Conservation (phyloP, 257 asterid genomes). For the Rubia yunnanensis region DNA sequence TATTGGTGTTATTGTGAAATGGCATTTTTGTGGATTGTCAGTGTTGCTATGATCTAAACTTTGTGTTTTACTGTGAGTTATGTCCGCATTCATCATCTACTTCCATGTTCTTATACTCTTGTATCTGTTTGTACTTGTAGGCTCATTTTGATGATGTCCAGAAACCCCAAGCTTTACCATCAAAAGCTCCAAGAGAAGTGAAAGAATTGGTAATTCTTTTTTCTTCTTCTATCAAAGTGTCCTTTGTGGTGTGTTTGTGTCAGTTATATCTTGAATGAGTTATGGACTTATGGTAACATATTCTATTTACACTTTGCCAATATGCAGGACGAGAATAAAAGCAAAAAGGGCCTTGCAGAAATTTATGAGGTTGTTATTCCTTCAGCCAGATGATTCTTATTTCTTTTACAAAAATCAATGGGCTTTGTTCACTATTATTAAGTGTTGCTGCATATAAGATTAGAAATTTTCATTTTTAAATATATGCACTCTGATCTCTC, state of each 20-base stretch:
- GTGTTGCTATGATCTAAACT: not conserved
- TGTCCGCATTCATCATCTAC: not conserved
- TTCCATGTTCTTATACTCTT: not conserved
- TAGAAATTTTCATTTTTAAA: not conserved
- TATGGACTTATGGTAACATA: constrained; percentile 2
- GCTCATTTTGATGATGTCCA: constrained; percentile 81
- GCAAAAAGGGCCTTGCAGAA: constrained; percentile 90
- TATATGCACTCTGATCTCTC: not conserved
- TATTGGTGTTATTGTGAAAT: not conserved
- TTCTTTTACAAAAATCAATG: too few relatives aligned
- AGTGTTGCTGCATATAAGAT: not conserved
- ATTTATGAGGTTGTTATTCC: constrained; percentile 69
- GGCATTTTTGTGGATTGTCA: not conserved
- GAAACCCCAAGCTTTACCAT: constrained; percentile 53
- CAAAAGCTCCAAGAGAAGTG: constrained; percentile 59
- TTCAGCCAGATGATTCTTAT: not conserved
- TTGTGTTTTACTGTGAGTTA: not conserved
- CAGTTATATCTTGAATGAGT: constrained; percentile 9
- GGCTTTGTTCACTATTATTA: not conserved
- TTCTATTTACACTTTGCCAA: not conserved
- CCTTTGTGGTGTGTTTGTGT: constrained; percentile 11
- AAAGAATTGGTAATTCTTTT: constrained; percentile 56
- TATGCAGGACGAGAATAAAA: constrained; percentile 86
- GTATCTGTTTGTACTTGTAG: constrained; percentile 22
- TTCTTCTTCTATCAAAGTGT: not conserved